These are phyloP conservation scores for Brassica rapa DNA, from an alignment of 345 rosid genomes.

Conservation along the genomic window DNA sequence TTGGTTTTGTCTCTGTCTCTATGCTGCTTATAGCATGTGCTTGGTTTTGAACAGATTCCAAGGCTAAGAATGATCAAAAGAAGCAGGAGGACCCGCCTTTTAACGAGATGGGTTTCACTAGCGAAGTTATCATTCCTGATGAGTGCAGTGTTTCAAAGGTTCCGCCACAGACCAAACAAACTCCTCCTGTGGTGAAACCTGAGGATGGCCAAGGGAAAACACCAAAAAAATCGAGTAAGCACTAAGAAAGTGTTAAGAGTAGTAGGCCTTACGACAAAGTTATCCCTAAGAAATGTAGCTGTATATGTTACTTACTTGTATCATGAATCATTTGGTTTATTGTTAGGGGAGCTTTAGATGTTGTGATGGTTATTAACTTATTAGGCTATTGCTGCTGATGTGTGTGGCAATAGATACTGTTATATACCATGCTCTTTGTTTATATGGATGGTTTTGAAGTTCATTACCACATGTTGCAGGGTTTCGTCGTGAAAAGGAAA, in stretches of 20 bases:
- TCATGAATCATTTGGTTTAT: neutral
- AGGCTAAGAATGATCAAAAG: conserved; percentile 39
- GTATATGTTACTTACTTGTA: too few species aligned
- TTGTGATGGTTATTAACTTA: conserved; percentile 9
- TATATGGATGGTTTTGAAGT: conserved; percentile 2
- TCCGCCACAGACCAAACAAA: conserved; percentile 40
- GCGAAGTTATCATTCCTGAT: conserved; percentile 59
- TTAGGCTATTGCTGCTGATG: neutral
- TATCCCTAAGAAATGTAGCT: too few species aligned
- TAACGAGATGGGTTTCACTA: conserved; percentile 50
- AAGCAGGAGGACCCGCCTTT: conserved; percentile 30
- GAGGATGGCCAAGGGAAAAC: conserved; percentile 40
- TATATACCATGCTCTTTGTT: neutral
- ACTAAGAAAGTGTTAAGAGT: too few species aligned
- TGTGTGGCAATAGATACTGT: neutral
- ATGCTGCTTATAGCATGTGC: neutral
- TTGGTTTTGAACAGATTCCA: conserved; percentile 52
- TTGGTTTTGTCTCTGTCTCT: neutral
- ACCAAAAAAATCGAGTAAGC: conserved; percentile 32
- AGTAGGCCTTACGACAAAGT: too few species aligned
- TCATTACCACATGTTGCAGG: conserved; percentile 25
- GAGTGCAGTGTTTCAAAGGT: conserved; percentile 60
- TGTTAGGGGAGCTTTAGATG: neutral
- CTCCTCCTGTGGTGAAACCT: conserved; percentile 11
- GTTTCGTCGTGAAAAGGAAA: conserved; percentile 24